phyloP scores from a whole-genome alignment of 2,329 filamentous ascomycete genomes.

The Sclerotinia borealis region DNA sequence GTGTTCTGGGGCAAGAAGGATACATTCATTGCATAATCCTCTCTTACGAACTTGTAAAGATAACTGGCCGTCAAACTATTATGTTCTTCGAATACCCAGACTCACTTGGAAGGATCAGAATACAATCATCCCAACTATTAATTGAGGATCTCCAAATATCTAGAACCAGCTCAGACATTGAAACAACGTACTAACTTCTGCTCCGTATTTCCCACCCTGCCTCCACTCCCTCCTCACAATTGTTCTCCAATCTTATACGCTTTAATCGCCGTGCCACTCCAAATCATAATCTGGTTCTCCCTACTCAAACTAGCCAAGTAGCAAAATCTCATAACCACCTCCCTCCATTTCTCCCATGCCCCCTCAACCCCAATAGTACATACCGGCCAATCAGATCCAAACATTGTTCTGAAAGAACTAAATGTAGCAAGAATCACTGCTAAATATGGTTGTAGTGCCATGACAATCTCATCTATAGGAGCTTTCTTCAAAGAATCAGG shows the following conservation, averaged over 20 bases:
- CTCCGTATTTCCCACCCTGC: not conserved
- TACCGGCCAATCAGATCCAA: constrained; percentile 90
- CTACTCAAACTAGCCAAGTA: constrained; percentile 54
- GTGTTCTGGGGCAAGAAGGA: not conserved
- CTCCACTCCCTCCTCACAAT: constrained; percentile 14
- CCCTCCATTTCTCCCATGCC: constrained; percentile 72
- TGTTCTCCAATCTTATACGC: constrained; percentile 54
- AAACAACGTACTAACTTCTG: not conserved
- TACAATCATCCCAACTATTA: not conserved
- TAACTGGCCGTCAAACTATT: too few species aligned
- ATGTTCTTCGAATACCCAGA: not conserved
- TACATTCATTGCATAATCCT: not conserved
- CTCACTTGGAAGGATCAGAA: not conserved
- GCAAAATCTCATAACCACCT: constrained; percentile 62
- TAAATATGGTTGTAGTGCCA: constrained; percentile 63
- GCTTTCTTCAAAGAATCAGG: constrained; percentile 44
- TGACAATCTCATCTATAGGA: constrained; percentile 52
- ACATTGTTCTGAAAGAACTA: constrained; percentile 70
- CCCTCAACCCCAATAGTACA: constrained; percentile 59
- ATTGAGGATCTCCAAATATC: not conserved
- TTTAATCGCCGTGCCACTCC: constrained; percentile 63
- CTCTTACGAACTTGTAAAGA: not conserved
- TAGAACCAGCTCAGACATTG: not conserved
- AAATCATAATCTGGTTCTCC: constrained; percentile 60
- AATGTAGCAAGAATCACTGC: constrained; percentile 67